Base-by-base conservation (phyloP, 345 rosid species). In the Moricandia arvensis region DNA sequence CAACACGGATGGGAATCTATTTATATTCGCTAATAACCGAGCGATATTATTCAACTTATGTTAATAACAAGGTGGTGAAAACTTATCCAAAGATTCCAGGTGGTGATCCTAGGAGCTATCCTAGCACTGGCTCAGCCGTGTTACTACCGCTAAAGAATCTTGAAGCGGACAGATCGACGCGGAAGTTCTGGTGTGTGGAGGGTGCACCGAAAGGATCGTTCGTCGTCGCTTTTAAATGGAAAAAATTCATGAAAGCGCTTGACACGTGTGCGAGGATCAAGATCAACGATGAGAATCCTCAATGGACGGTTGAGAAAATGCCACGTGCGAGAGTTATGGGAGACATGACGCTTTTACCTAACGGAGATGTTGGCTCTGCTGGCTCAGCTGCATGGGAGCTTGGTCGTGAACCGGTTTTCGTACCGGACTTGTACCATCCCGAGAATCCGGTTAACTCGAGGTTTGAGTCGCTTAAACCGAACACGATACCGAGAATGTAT, bases 61-160 rank as follows among this genome's bases (percentile, higher is more conserved):
- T 47, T 3, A 75, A 51, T 1, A 72, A 78, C 15, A 79, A 72
- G 68, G 91, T 93, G 35, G 89, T 88, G 8, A 85, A 74, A 69
- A 86, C 82, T 16, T 91, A 76, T 35, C 96, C 96, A 13, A 16
- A 35, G 1, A 82, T 93, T 6, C 91, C 95, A 0, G 98, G 90
- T 0, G 90, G 89, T 1, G 91, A 93, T 33, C 97, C 98, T 0
- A 64, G 97, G 77, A 79, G 68, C 82, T 93, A 91, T 54, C 97
- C 97, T 0, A 93, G 97, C 68, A 81, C 90, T 5, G 98, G 98
- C 11, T 93, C 98, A 0, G 89, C 93, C 4, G 97, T 87, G 8
- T 55, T 93, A 59, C 88, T 91, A 60, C 96, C 97, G 43, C 70
- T 93, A 64, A 88, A 85, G 86, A 87, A 84, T 68, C 58, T 80